A percentile compares a stretch with the other conserved stretches of the same genome.
Conservation (phyloP, 306 rosid genomes). For the Lathyrus oleraceus region DNA sequence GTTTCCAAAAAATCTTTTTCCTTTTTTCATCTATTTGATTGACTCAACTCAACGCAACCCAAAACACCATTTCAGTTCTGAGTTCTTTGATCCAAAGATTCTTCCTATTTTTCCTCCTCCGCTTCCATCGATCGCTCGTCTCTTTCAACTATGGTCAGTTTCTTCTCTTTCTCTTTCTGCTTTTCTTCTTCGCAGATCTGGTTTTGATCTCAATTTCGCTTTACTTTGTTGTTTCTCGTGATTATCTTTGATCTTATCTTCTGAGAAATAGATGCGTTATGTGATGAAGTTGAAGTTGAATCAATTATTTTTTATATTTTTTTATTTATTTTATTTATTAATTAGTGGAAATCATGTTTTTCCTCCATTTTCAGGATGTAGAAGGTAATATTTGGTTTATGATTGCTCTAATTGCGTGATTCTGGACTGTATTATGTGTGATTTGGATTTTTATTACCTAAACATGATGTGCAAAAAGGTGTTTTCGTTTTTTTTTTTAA, state of each 20-base stretch:
- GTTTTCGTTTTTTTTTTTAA: background rate
- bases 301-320: background rate
- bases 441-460: background rate
- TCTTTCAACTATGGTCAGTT: background rate
- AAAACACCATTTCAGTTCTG: background rate
- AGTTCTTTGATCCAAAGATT: background rate
- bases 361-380: background rate
- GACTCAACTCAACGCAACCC: constrained; percentile 9
- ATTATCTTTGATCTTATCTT: background rate
- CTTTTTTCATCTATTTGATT: background rate
- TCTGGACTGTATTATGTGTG: background rate
- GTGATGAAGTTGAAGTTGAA: background rate
- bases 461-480: background rate
- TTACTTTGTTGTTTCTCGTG: background rate
- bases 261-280: background rate
- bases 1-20: background rate
- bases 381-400: background rate
- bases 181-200: background rate
- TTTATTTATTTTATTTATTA: background rate
- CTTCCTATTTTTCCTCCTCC: background rate
- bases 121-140: background rate
- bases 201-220: background rate
- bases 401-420: background rate
- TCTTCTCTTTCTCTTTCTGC: background rate
- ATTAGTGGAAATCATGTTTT: background rate